These are phyloP conservation scores for Breviolum minutum DNA, from an alignment of 73 alveolate genomes.

Conservation along the genomic window DNA sequence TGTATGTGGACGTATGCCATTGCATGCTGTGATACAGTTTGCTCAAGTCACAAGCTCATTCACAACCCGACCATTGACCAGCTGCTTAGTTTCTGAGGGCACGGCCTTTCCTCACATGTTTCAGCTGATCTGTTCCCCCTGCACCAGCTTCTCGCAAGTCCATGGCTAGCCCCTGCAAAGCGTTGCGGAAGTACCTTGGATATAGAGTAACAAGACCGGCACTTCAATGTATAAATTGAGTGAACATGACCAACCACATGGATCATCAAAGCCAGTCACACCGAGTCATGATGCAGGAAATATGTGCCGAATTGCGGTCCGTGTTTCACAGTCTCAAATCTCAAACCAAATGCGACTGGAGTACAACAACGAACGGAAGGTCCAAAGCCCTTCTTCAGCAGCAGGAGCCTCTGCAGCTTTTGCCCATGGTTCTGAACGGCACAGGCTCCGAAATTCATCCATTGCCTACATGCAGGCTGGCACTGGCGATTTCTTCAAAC, in stretches of 20 bases:
- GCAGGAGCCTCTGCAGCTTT: neutral
- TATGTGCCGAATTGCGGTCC: too few relatives aligned
- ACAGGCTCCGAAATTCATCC: neutral
- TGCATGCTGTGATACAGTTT: too few relatives aligned
- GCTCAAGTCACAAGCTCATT: too few relatives aligned
- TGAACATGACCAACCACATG: neutral
- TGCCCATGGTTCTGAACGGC: conserved; percentile 10
- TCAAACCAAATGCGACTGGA: neutral
- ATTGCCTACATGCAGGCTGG: conserved; percentile 1
- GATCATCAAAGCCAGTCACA: too few relatives aligned
- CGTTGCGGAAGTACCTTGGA: conserved; percentile 31
- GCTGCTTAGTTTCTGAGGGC: neutral
- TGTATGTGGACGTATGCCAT: too few relatives aligned
- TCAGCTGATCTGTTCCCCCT: neutral
- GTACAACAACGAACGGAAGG: conserved; percentile 1
- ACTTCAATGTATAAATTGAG: neutral
- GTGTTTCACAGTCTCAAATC: neutral
- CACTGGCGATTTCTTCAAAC: too few relatives aligned
- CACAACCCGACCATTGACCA: neutral
- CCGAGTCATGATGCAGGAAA: too few relatives aligned
- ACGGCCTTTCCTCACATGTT: neutral
- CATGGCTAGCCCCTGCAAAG: neutral
- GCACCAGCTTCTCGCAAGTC: neutral
- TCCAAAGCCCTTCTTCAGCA: neutral
- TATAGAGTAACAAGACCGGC: neutral